These are phyloP conservation scores for Solanum appendiculatum DNA, from an alignment of 257 asterid species.

Conservation along the genomic window DNA sequence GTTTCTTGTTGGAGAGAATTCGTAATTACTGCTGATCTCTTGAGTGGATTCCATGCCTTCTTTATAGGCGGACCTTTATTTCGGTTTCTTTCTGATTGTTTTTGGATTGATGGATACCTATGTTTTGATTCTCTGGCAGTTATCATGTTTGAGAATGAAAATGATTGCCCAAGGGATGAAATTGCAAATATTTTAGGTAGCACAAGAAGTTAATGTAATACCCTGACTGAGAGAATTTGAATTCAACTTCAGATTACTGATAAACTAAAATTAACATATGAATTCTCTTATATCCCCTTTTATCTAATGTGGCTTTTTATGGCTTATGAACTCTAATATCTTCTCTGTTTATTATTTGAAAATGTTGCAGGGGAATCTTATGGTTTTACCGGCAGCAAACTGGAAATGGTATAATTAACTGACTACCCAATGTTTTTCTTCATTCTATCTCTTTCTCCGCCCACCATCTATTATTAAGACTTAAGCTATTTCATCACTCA, in stretches of 20 bases:
- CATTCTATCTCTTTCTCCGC: background rate
- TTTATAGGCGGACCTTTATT: background rate
- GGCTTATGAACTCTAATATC: background rate
- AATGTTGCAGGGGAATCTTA: constrained; percentile 64
- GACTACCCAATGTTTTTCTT: background rate
- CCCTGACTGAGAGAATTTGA: background rate
- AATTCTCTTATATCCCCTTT: background rate
- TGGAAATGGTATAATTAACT: constrained; percentile 55
- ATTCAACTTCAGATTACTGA: background rate
- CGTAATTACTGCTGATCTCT: background rate
- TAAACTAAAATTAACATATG: background rate
- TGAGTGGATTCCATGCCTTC: background rate
- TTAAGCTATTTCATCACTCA: background rate
- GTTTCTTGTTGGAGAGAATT: background rate
- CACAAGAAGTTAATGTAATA: background rate
- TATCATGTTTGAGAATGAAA: background rate
- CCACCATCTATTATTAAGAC: background rate
- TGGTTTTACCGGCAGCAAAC: constrained; percentile 58
- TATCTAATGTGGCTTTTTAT: background rate
- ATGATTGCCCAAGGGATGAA: background rate
- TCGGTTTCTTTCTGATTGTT: background rate
- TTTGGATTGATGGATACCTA: background rate
- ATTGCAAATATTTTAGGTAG: background rate
- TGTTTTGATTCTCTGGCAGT: background rate
- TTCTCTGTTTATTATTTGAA: constrained; percentile 3